Evolutionary conservation across 1,284 basidiomycete genomes (phyloP).

Genomic region (Phylloporus sp.): DNA sequence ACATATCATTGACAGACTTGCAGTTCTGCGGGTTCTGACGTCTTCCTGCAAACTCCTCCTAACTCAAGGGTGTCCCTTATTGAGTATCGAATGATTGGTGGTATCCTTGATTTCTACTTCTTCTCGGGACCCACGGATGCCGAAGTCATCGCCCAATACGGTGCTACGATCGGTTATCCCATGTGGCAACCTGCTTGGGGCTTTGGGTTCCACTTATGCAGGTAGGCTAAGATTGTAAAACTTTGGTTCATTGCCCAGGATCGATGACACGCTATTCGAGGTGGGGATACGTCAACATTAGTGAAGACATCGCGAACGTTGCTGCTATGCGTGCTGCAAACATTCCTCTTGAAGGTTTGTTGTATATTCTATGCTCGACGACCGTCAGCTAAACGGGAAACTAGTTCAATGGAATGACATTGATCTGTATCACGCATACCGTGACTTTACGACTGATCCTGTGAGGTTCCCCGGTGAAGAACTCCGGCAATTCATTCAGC

Average conservation of each 20-base stretch:
- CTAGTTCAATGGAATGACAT: conserved; percentile 80
- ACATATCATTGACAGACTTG: neutral
- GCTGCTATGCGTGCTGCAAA: conserved; percentile 61
- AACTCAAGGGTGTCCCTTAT: conserved; percentile 56
- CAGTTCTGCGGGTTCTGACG: conserved; percentile 64
- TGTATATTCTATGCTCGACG: neutral
- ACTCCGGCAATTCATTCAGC: conserved; percentile 61
- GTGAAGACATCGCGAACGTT: conserved; percentile 55
- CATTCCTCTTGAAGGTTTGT: conserved; percentile 66
- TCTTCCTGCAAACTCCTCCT: conserved; percentile 61
- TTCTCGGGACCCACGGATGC: conserved; percentile 68
- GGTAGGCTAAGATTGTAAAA: conserved; percentile 38
- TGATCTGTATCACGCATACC: conserved; percentile 67
- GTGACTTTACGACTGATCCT: conserved; percentile 74
- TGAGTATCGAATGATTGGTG: conserved; percentile 67
- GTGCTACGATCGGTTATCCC: conserved; percentile 59
- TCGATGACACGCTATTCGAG: conserved; percentile 30
- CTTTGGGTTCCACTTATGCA: conserved; percentile 74
- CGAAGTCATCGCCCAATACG: conserved; percentile 71
- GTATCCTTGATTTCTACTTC: conserved; percentile 73
- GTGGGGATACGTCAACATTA: conserved; percentile 58
- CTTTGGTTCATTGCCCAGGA: neutral
- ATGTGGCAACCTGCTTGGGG: conserved; percentile 72
- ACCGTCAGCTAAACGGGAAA: neutral
- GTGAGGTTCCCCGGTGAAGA: conserved; percentile 63